Percentiles rank a stretch among this genome's conserved stretches.
Evolutionary conservation across 305 asterid genomes (phyloP).

Genomic region (Fraxinus dipetala): DNA sequence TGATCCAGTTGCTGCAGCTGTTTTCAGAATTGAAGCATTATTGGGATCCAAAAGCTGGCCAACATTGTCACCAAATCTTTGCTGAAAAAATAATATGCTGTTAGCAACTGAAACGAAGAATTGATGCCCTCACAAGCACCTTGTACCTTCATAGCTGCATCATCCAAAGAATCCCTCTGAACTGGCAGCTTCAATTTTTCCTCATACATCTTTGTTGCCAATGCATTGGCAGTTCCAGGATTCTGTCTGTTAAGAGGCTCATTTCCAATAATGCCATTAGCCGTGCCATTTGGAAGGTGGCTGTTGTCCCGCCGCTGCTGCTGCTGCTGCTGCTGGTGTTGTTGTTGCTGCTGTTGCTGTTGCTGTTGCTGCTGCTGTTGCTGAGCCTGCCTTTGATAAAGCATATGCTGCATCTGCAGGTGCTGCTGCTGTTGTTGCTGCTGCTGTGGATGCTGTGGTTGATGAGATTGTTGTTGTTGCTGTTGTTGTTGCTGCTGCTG

Average conservation of each 20-base stretch:
- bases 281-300: conserved; percentile 69
- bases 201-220: conserved; percentile 91
- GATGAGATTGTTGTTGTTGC: conserved; percentile 40
- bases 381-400: conserved; percentile 72
- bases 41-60: conserved; percentile 78
- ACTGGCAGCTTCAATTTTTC: conserved; percentile 75
- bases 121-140: background rate
- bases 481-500: conserved; percentile 36
- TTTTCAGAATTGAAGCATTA: conserved; percentile 91
- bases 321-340: conserved; percentile 57
- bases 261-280: conserved; percentile 81
- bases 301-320: conserved; percentile 74
- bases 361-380: conserved; percentile 61
- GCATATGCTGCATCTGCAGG: conserved; percentile 65
- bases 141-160: conserved; percentile 80
- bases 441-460: conserved; percentile 50
- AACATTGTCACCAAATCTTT: conserved; percentile 82
- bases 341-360: conserved; percentile 53
- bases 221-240: conserved; percentile 78
- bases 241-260: conserved; percentile 85
- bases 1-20: conserved; percentile 83
- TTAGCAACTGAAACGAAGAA: conserved; percentile 21
- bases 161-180: conserved; percentile 90
- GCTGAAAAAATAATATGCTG: conserved; percentile 50
- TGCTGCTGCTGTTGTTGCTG: conserved; percentile 21